Evolutionary conservation across 2,329 filamentous ascomycete species (phyloP), one percentile per base, ranked within the genome.

Genomic region (Paracoccidioides brasiliensis): DNA sequence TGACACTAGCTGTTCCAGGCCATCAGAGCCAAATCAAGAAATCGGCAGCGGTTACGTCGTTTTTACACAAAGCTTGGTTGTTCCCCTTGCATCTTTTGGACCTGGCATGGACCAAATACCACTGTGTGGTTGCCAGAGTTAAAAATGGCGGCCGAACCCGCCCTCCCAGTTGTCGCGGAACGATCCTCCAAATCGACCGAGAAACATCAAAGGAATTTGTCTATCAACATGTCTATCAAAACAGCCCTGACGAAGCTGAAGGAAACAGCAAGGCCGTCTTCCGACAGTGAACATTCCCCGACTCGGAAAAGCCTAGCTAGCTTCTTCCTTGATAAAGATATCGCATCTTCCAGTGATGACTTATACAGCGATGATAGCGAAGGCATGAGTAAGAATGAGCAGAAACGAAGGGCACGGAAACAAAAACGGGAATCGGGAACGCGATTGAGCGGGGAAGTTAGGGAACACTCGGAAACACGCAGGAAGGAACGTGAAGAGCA

Each of bases 221-320:
- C 37, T 15, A 9, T 53, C 63, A 65, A 72, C 44, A 80, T 74
- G 65, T 80, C 77, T 32, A 77, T 74, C 56, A 71, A 71, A 63
- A 69, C 70, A 43, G 71, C 70, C 41, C 61, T 76, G 9, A 70
- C 71, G 33, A 74, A 72, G 62, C 68, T 73, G 48, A 69, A 66
- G 42, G 63, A 62, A n/a, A 63, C 59, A 8, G 48, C 53, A 7
- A 41, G 35, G n/a, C 38, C 49, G n/a, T 30, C 48, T n/a, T 61
- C 61, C n/a, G 59, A 60, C n/a, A 63, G 64, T 32, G 58, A 60
- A 5, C 9, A n/a, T 30, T 66, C 69, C 9, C 67, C 69, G 33
- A 69, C 68, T 42, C 72, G 72, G 57, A 69, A 68, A 50, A 74
- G 72, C 46, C 60, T 75, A 37, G 65, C 69, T 41, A 65, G 62